phyloP scores from a whole-genome alignment of 2,329 filamentous ascomycete species.

The Arthrinium phaeospermum region DNA sequence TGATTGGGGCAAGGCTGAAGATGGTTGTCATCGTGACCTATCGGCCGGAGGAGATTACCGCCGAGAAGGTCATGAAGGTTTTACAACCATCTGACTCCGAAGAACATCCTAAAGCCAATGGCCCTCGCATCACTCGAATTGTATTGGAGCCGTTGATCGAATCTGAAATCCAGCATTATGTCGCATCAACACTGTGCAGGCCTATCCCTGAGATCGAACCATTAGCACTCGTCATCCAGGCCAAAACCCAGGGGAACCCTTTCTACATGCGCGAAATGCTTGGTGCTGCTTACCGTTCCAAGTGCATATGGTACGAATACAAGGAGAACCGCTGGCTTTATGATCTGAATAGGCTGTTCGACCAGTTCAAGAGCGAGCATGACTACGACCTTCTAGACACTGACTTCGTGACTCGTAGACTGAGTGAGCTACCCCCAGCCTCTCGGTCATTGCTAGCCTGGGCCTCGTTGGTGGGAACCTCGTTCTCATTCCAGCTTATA shows the following conservation, averaged over 20 bases:
- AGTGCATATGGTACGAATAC: constrained; percentile 92
- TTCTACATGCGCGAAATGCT: constrained; percentile 94
- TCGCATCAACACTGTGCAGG: constrained; percentile 80
- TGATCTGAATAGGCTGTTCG: constrained; percentile 84
- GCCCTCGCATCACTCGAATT: constrained; percentile 70
- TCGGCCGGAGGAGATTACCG: constrained; percentile 68
- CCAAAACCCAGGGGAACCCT: constrained; percentile 86
- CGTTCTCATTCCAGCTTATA: constrained; percentile 84
- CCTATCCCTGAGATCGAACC: constrained; percentile 74
- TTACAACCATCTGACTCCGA: constrained; percentile 61
- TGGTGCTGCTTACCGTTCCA: constrained; percentile 82
- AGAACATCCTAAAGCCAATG: constrained; percentile 52
- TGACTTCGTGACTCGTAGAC: constrained; percentile 78
- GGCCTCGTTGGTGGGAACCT: constrained; percentile 81
- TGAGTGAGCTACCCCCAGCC: constrained; percentile 76
- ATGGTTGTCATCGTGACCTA: constrained; percentile 84
- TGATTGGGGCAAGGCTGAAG: constrained; percentile 78
- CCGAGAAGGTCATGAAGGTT: constrained; percentile 59
- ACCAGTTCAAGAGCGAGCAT: constrained; percentile 79
- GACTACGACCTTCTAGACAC: constrained; percentile 82
- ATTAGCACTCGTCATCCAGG: constrained; percentile 83
- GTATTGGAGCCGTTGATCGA: constrained; percentile 76
- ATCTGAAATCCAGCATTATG: constrained; percentile 80
- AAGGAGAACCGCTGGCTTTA: constrained; percentile 82
- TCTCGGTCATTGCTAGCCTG: constrained; percentile 84